Evolutionary conservation across 306 rosid species (phyloP), one percentile per base, ranked within the genome.

Genomic region (Senna tora): DNA sequence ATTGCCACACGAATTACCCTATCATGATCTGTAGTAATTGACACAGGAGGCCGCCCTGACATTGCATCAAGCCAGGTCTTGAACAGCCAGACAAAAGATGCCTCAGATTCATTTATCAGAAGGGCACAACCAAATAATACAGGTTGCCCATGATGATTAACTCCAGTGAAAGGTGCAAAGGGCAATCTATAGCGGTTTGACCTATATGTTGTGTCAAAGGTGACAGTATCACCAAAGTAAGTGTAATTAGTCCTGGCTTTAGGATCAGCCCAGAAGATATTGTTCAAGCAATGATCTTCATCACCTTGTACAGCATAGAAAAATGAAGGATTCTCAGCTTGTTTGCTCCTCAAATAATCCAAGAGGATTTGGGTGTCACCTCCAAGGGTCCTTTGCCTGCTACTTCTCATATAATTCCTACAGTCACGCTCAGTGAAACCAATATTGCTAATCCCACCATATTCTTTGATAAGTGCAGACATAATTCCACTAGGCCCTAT

Each of bases 141-240:
- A 41, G 83, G 79, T 67, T 79, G 79, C 42, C 83, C 83, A 60
- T 79, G 83, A 69, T 79, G 83, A 74, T 79, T 79, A 19, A 79
- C 75, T 30, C 83, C 83, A 0, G 72, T 74, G 72, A 79, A 79
- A 41, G 79, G 79, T 32, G 76, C 76, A 79, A 79, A 79, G 19
- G 83, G 83, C 79, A 79, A 52, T 53, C 79, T 45, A 42, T 74
- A 79, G 9, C 79, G 75, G 54, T 79, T 79, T 68, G 79, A 73
- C 53, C 79, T 73, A 65, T 79, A 79, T 39, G 79, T 79, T 9
- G 83, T 74, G 63, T 74, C 83, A 67, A 79, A 74, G 45, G 76
- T 68, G 36, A 79, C 79, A 57, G 76, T 73, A 66, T 79, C 83
- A 41, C 83, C 83, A 13, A 79, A 79, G 71, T 79, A 61, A 17